Base-by-base conservation (phyloP, 257 asterid species). In the Solanum piurae region DNA sequence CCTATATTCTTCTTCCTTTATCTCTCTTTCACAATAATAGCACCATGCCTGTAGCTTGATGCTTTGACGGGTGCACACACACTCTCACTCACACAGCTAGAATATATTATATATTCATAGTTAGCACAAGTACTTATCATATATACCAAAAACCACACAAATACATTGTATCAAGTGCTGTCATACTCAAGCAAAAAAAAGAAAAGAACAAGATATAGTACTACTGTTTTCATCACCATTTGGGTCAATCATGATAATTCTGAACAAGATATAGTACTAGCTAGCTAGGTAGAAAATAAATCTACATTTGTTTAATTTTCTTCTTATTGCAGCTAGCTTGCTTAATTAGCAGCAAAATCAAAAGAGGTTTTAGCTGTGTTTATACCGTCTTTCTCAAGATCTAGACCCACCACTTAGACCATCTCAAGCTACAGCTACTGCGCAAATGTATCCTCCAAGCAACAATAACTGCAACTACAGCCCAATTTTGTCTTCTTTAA, bases 371-470 rank as follows among this genome's bases (percentile, higher is more conserved):
- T 77, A 77, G 9, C 68, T 46, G 68, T 44, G 62, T 33, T 38
- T 18, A 34, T 40, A 29, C 84, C 34, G 86, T 79, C 87, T 73
- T 85, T 68, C 89, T 89, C 92, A 62, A 87, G 66, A 34, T 34
- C 85, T 46, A 68, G 87, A 40, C 88, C 84, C 60, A 36, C 85
- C 64, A 36, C 29, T 36, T n/a, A 60, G 75, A 60, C 74, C 21
- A 3, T 4, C 20, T 60, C 75, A 84, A 60, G 36, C 74, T 58
- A 58, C 13, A 55, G 82, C 20, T 36, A 74, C 29, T 33, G 23
- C 75, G 21, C 38, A 71, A 49, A 92, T 91, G 94, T 88, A 89
- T 86, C 87, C 92, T 62, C 89, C 86, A 1, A 89, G 71, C 85
- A 80, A 46, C 86, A 86, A 87, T 75, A 87, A 79, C 90, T 86